Percentiles rank a stretch among this genome's conserved stretches.
phyloP scores from a whole-genome alignment of 2,329 filamentous ascomycete genomes.

The Hymenoscyphus scutula region DNA sequence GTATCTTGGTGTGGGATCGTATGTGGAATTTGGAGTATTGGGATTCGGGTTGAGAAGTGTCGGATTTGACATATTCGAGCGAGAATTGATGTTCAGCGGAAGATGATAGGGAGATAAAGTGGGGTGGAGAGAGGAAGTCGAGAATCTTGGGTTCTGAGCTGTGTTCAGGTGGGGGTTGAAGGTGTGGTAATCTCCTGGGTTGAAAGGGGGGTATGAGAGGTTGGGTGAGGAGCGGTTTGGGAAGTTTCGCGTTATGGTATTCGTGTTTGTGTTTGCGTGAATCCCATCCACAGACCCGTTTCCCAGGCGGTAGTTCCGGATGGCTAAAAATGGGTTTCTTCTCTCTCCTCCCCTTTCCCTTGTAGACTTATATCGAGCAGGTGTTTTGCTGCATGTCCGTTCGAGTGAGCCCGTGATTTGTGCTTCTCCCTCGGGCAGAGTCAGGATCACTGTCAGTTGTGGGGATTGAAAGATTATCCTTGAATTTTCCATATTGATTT shows the following conservation, averaged over 20 bases:
- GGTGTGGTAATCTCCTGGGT: no score
- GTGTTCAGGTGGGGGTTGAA: not conserved
- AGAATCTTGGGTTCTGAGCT: not conserved
- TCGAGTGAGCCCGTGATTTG: not conserved
- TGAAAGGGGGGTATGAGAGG: no score
- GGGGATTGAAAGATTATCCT: not conserved
- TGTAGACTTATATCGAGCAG: not conserved
- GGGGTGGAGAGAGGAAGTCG: no score
- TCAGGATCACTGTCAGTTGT: not conserved
- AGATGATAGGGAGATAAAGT: not conserved
- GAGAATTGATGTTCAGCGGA: no score
- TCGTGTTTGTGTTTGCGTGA: no score
- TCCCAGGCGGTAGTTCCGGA: not conserved
- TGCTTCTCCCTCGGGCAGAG: not conserved
- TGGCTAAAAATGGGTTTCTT: not conserved
- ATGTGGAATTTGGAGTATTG: not conserved
- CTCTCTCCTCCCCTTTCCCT: not conserved
- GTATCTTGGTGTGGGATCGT: conserved; percentile 13
- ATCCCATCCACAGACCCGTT: not conserved
- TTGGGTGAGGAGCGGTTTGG: no score
- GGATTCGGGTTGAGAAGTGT: not conserved
- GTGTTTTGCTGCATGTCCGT: not conserved
- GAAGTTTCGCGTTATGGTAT: no score
- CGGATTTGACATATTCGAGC: no score
- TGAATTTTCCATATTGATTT: not conserved